Base-by-base conservation (phyloP, 2,329 filamentous ascomycete genomes). In the Diaporthe citriasiana region DNA sequence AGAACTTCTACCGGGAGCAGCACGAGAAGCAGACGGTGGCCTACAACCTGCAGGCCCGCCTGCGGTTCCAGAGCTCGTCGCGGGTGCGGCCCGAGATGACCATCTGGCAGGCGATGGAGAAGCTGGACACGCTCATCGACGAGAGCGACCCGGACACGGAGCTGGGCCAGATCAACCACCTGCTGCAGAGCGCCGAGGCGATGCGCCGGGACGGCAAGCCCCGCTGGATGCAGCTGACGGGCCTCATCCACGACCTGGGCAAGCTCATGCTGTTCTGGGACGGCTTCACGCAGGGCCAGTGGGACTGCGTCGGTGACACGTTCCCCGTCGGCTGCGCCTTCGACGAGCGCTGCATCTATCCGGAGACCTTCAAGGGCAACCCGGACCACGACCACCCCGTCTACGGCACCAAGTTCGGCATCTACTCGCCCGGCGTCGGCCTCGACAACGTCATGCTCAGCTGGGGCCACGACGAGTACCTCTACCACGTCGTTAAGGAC, bases 81-180 rank as follows among this genome's bases (percentile, higher is more conserved):
- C 90, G 93, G 25, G 80, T 79, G 53, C 85, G 87, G 71, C 91
- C 93, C 22, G 89, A 93, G 82, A 94, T 97, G 93, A 93, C 92
- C 76, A 89, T 97, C 82, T 97, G 95, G 95, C 88, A 97, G 82
- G 95, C 95, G 27, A 97, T 97, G 85, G 94, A 97, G 89, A 95
- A 95, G 84, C 92, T 97, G 80, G 94, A 97, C 88, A 95, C 93
- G 0, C 89, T 97, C 70, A 93, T 97, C 82, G 95, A 98, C 84
- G 94, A 97, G 84, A 95, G 93, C 27, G 95, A 98, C 85, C 95
- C 95, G 1, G 95, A 98, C 85, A 97, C 95, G 59, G 91, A 90
- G 63, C 91, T 98, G 76, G 93, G 91, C 38, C 95, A 97, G 86
- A 97, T 97, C 81, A 93, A 97, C 84, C 95, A 97, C 83, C 89